Conservation (phyloP, 2,329 filamentous ascomycete species). For the Fusarium napiforme region DNA sequence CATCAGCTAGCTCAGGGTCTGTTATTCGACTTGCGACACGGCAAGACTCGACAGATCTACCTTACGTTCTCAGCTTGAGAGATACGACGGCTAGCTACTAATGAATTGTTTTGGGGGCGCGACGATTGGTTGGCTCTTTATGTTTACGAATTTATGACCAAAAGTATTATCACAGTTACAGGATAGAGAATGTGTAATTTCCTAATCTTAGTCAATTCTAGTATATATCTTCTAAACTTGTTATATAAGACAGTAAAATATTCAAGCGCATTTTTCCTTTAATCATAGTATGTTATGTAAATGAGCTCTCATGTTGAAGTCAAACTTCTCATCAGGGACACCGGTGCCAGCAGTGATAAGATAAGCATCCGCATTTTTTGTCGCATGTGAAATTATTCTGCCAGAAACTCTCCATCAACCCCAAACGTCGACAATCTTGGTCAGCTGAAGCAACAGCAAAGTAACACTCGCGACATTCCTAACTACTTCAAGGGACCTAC, state of each 20-base stretch:
- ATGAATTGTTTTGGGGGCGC: conserved; percentile 3
- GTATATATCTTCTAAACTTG: conserved; percentile 12
- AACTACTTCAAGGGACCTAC: too few relatives aligned
- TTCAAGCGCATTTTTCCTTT: not conserved
- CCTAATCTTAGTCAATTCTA: conserved; percentile 38
- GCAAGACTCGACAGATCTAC: conserved; percentile 48
- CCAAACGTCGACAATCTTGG: conserved; percentile 18
- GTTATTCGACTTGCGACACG: conserved; percentile 61
- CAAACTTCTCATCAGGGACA: not conserved
- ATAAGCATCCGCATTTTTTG: conserved; percentile 28
- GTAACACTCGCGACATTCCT: not conserved
- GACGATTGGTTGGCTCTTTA: conserved; percentile 14
- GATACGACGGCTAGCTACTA: conserved; percentile 47
- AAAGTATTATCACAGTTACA: conserved; percentile 17
- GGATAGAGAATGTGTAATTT: conserved; percentile 25
- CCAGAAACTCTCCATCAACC: conserved; percentile 27
- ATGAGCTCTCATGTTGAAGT: not conserved
- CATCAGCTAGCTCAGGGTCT: conserved; percentile 53
- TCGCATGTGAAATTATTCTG: conserved; percentile 44
- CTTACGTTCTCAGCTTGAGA: conserved; percentile 53
- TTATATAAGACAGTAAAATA: not conserved
- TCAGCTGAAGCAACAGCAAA: not conserved
- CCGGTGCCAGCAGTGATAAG: conserved; percentile 28
- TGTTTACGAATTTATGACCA: conserved; percentile 43
- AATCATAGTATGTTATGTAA: not conserved